Percentiles rank a stretch among this genome's conserved stretches.
Conservation (phyloP, 2,329 filamentous ascomycete genomes). For the Xylaria sp. region DNA sequence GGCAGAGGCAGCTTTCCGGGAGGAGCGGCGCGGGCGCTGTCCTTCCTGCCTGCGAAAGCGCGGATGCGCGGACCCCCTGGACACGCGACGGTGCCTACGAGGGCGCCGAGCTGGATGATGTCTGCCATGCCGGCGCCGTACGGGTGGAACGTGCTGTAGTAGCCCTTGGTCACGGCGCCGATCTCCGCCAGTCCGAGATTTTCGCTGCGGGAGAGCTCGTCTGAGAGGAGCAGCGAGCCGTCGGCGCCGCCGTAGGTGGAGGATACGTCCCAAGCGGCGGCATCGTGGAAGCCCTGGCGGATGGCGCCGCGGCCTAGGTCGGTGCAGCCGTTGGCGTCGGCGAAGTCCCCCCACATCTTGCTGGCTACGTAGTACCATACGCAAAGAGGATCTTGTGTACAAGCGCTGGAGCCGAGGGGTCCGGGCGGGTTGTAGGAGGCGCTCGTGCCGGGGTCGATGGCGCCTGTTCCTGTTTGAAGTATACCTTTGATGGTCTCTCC, state of each 20-base stretch:
- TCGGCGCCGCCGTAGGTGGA: constrained; percentile 57
- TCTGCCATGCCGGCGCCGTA: constrained; percentile 62
- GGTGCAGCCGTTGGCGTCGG: constrained; percentile 51
- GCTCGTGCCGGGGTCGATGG: constrained; percentile 26
- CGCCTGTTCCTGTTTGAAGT: constrained; percentile 37
- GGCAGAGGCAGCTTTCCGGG: constrained; percentile 59
- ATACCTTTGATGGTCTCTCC: constrained; percentile 43
- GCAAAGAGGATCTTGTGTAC: constrained; percentile 50
- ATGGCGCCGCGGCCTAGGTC: constrained; percentile 57
- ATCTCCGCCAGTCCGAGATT: constrained; percentile 61
- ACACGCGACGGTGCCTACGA: constrained; percentile 61
- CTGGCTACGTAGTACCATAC: constrained; percentile 55
- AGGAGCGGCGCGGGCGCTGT: constrained; percentile 55
- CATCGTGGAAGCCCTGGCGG: constrained; percentile 61
- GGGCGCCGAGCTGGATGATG: constrained; percentile 62
- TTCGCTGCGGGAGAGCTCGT: constrained; percentile 54
- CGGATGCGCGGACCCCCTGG: constrained; percentile 63
- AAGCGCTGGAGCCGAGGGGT: constrained; percentile 42
- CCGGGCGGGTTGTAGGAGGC: constrained; percentile 41
- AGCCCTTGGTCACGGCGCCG: constrained; percentile 51
- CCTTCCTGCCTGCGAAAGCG: constrained; percentile 61
- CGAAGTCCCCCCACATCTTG: constrained; percentile 52
- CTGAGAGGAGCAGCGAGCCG: constrained; percentile 57
- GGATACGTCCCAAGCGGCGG: constrained; percentile 55
- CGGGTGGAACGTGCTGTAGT: constrained; percentile 54